Conservation (phyloP, 345 rosid genomes). For the Noccaea caerulescens region DNA sequence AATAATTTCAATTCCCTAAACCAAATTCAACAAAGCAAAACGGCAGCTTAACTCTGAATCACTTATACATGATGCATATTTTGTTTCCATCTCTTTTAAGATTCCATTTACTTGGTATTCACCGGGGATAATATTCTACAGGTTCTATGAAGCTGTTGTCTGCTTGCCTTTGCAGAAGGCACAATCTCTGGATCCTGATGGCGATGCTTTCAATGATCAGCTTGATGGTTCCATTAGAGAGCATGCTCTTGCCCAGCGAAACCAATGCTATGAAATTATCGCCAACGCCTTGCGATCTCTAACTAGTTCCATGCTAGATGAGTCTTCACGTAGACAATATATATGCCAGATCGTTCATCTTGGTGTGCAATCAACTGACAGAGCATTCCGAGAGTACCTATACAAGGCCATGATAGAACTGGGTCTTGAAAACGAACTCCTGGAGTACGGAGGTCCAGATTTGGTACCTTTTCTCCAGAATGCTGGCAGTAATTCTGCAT, state of each 20-base stretch:
- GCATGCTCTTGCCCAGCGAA: slow-evolving; percentile 78
- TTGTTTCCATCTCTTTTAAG: slow-evolving; percentile 16
- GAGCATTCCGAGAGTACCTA: slow-evolving; percentile 82
- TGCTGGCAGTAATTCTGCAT: slow-evolving; percentile 67
- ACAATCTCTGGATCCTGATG: slow-evolving; percentile 86
- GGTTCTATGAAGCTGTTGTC: slow-evolving; percentile 98
- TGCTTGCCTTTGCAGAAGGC: slow-evolving; percentile 94
- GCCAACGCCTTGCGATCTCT: slow-evolving; percentile 74
- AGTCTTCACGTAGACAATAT: slow-evolving; percentile 71
- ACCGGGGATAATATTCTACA: slow-evolving; percentile 44
- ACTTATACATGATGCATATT: slow-evolving; percentile 4
- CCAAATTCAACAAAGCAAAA: slow-evolving; percentile 3
- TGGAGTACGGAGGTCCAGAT: slow-evolving; percentile 98
- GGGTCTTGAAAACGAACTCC: slow-evolving; percentile 89
- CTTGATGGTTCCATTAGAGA: slow-evolving; percentile 72
- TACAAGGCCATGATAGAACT: slow-evolving; percentile 81
- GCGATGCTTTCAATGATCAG: slow-evolving; percentile 94
- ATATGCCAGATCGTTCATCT: slow-evolving; percentile 95
- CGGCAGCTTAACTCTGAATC: slow-evolving; percentile 10
- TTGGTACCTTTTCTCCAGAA: slow-evolving; percentile 92
- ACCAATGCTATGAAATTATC: slow-evolving; percentile 90
- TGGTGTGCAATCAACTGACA: slow-evolving; percentile 90
- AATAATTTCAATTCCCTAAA: background rate
- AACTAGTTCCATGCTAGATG: slow-evolving; percentile 62
- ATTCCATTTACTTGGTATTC: slow-evolving; percentile 16